Conservation (phyloP, 2,329 filamentous ascomycete genomes). For the Claviceps cyperi region DNA sequence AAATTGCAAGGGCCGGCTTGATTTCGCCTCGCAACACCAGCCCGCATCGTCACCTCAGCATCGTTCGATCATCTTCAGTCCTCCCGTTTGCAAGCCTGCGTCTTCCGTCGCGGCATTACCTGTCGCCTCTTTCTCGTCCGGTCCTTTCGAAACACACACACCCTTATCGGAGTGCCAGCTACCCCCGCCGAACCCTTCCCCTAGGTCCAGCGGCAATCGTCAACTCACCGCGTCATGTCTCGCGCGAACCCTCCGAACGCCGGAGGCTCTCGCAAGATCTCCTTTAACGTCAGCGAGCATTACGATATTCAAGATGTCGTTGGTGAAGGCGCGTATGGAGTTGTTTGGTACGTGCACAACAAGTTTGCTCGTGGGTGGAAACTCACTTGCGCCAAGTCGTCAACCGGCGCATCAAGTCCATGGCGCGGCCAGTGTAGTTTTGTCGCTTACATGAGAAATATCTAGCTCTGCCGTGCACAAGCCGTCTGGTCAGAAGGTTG, state of each 20-base stretch:
- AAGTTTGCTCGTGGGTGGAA: neutral
- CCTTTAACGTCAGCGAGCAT: slow-evolving; percentile 98
- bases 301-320: slow-evolving; percentile 99
- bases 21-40: slow-evolving; percentile 1
- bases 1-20: slow-evolving; percentile 2
- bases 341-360: slow-evolving; percentile 60
- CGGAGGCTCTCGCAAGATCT: slow-evolving; percentile 76
- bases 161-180: neutral
- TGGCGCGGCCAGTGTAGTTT: neutral
- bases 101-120: neutral
- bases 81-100: neutral
- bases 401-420: neutral
- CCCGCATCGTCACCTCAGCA: neutral
- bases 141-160: neutral
- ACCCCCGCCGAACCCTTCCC: slow-evolving; percentile 2
- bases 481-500: slow-evolving; percentile 93
- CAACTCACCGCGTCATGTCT: slow-evolving; percentile 32
- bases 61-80: neutral
- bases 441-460: neutral
- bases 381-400: neutral
- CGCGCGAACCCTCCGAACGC: slow-evolving; percentile 42
- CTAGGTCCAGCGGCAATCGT: neutral
- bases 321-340: slow-evolving; percentile 93
- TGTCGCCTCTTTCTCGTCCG: neutral
- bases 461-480: slow-evolving; percentile 89